These are phyloP conservation scores for Solanum clarkiae DNA, from an alignment of 257 asterid genomes.

Conservation along the genomic window DNA sequence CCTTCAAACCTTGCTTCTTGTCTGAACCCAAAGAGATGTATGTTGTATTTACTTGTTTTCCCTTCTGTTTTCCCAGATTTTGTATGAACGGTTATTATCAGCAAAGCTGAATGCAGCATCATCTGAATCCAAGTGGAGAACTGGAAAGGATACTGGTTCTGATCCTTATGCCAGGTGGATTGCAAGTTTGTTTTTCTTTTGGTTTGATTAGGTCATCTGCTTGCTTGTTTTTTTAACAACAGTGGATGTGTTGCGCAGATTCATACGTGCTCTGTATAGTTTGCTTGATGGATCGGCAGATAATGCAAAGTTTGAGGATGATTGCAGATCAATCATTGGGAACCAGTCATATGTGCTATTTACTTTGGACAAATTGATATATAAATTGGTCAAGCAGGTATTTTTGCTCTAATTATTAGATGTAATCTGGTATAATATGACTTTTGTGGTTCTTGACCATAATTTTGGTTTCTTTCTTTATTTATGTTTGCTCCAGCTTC, in stretches of 20 bases:
- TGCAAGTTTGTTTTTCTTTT: neutral
- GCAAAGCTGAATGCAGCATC: slow-evolving; percentile 4
- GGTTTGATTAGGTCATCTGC: neutral
- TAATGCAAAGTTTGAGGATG: slow-evolving; percentile 19
- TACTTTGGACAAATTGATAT: slow-evolving; percentile 15
- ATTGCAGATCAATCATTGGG: slow-evolving; percentile 12
- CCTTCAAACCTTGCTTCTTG: neutral
- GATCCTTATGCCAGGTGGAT: slow-evolving; percentile 19
- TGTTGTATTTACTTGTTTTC: neutral
- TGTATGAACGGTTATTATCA: slow-evolving; percentile 5
- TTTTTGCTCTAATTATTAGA: neutral
- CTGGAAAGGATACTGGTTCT: slow-evolving; percentile 6
- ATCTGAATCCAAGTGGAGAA: slow-evolving; percentile 8
- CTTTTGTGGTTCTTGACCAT: neutral
- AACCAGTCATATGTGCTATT: slow-evolving; percentile 16
- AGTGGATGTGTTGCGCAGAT: slow-evolving; percentile 3
- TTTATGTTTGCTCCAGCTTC: slow-evolving; percentile 18
- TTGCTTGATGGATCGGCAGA: slow-evolving; percentile 16
- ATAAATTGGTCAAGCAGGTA: slow-evolving; percentile 17
- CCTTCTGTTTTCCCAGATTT: slow-evolving; percentile 2
- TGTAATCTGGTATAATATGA: neutral
- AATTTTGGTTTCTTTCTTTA: neutral
- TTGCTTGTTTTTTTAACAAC: neutral
- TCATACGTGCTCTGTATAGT: slow-evolving; percentile 7
- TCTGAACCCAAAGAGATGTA: neutral